These are phyloP conservation scores for Ogataea hybrid DNA, from an alignment of 1,139 yeast species.

Conservation along the genomic window DNA sequence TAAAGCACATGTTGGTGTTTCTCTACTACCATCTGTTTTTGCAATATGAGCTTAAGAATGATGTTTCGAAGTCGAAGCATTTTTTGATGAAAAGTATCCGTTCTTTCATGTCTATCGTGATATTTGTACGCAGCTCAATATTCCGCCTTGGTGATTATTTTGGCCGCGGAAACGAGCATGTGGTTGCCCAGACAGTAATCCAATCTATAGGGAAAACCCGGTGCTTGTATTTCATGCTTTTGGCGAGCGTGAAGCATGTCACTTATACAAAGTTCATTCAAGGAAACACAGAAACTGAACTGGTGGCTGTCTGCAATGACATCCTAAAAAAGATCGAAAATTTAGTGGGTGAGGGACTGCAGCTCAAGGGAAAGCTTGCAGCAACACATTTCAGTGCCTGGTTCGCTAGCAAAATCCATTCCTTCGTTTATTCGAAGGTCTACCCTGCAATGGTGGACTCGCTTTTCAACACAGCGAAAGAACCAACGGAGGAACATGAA, in stretches of 20 bases:
- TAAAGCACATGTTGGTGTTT: slow-evolving; percentile 11
- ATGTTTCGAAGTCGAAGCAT: not conserved
- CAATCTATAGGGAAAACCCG: slow-evolving; percentile 41
- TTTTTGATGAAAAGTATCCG: slow-evolving; percentile 9
- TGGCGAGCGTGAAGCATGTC: slow-evolving; percentile 19
- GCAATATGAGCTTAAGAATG: slow-evolving; percentile 18
- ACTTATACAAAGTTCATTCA: slow-evolving; percentile 8
- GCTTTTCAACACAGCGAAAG: slow-evolving; percentile 9
- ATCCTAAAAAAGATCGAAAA: slow-evolving; percentile 6
- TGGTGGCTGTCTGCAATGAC: slow-evolving; percentile 2
- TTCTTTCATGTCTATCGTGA: not conserved
- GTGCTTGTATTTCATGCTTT: slow-evolving; percentile 26
- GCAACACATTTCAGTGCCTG: slow-evolving; percentile 50
- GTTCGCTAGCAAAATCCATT: slow-evolving; percentile 40
- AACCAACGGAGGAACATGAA: slow-evolving; percentile 2
- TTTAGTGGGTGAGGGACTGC: slow-evolving; percentile 1
- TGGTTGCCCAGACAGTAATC: slow-evolving; percentile 43
- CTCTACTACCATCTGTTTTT: slow-evolving; percentile 23
- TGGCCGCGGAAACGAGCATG: slow-evolving; percentile 37
- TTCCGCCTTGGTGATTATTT: slow-evolving; percentile 12
- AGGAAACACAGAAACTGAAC: slow-evolving; percentile 11
- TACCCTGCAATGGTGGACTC: not conserved
- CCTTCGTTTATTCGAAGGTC: slow-evolving; percentile 12
- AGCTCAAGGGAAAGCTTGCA: slow-evolving; percentile 38
- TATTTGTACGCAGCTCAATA: not conserved